A percentile compares a stretch with the other conserved stretches of the same genome.
phyloP scores from a whole-genome alignment of 2,329 filamentous ascomycete genomes.

The Colletotrichum brevisporum region DNA sequence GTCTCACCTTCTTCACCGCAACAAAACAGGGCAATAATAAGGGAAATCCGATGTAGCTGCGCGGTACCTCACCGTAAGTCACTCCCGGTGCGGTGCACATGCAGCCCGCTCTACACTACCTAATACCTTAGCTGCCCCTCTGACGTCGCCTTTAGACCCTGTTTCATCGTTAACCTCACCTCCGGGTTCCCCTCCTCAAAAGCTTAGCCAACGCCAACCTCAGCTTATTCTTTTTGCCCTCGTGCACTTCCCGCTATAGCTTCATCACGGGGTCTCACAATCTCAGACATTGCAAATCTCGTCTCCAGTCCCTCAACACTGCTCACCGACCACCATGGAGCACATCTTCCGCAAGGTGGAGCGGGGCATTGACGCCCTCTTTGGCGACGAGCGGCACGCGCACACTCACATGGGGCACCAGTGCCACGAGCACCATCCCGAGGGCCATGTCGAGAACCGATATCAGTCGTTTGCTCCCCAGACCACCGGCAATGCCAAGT shows the following conservation, averaged over 20 bases:
- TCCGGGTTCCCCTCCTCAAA: constrained; percentile 35
- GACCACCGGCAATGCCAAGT: constrained; percentile 82
- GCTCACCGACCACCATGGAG: constrained; percentile 49
- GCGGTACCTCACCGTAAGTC: constrained; percentile 15
- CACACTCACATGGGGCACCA: constrained; percentile 58
- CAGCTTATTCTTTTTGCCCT: not conserved
- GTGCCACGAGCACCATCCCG: constrained; percentile 58
- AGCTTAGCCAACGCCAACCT: constrained; percentile 31
- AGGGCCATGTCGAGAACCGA: constrained; percentile 64
- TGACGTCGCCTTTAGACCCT: constrained; percentile 37
- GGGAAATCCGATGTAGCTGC: constrained; percentile 24
- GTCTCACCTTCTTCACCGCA: constrained; percentile 37
- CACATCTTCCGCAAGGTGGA: constrained; percentile 61
- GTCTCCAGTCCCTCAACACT: not conserved
- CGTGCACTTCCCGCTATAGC: not conserved
- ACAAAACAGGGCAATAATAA: constrained; percentile 18
- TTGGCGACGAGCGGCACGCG: constrained; percentile 59
- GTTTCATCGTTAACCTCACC: constrained; percentile 33
- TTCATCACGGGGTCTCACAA: not conserved
- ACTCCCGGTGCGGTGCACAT: constrained; percentile 14
- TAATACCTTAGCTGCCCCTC: constrained; percentile 20
- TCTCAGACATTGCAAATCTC: constrained; percentile 4
- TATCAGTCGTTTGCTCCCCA: constrained; percentile 81
- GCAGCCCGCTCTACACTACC: constrained; percentile 3
- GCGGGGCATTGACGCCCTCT: constrained; percentile 55